Evolutionary conservation across 169 alveolate species (phyloP), one percentile per base, ranked within the genome.

Genomic region (Perkinsus marinus): DNA sequence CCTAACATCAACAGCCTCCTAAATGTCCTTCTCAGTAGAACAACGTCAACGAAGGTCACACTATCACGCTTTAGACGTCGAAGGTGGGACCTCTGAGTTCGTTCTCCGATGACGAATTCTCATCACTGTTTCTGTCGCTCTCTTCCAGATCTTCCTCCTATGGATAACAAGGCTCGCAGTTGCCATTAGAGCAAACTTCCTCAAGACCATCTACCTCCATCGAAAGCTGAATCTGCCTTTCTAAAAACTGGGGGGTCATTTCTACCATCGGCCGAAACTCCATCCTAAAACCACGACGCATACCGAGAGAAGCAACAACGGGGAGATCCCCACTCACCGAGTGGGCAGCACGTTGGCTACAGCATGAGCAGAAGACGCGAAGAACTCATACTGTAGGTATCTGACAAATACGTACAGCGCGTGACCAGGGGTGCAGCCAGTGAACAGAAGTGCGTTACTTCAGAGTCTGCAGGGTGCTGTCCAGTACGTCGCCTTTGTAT

Each of bases 221-320:
- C 39, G 89, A 92, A 39, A 92, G 39, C 39, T 90, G 89, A 0
- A 94, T 95, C 93, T 91, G 94, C 19, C 92, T 91, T 17, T 90
- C 92, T 37, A 94, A 91, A 34, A 92, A 95, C 39, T 92, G 93
- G 9, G 96, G 96, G 10, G 94, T 92, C 96, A 94, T 94, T 34
- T 94, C 96, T 30, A 93, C 94, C 96, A 94, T 93, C 26, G 96
- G 96, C 0, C 96, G 90, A 90, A 94, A 94, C 68, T 92, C 94
- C 96, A 94, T 94, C 30, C 94, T 39, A 39, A 41, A 89, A 3
- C 68, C 68, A 9, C 6, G 22, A 16, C 5, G 46, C 22, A 68
- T 30, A 0, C 5, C 43, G 90, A 36, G 5, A 79, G 46, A 30
- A 39, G n/a, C 43, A 79, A 36, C 26, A n/a, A 30, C 39, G 46